phyloP scores from a whole-genome alignment of 108 stramenopile species.

The Schizochytrium sp. region DNA sequence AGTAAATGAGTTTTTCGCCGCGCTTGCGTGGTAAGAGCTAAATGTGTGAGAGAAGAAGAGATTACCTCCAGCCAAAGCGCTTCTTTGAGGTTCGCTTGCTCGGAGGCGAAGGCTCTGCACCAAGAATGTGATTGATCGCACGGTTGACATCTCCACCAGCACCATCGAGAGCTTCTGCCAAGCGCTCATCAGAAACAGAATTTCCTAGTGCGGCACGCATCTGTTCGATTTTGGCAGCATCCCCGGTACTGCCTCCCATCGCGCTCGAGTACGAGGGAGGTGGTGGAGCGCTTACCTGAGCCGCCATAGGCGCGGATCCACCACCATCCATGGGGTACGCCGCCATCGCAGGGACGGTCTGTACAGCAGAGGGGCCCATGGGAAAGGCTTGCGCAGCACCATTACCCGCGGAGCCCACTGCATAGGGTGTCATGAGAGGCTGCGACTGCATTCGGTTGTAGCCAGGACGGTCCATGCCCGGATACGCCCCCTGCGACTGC shows the following conservation, averaged over 20 bases:
- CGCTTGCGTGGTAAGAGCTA: too few species aligned
- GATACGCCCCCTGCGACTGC: not conserved
- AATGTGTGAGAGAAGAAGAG: too few species aligned
- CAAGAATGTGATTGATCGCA: not conserved
- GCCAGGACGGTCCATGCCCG: not conserved
- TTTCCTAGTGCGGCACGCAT: not conserved
- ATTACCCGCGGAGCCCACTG: not conserved
- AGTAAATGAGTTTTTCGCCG: too few species aligned
- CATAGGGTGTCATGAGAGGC: slow-evolving; percentile 2
- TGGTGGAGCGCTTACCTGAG: not conserved
- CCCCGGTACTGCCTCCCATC: not conserved
- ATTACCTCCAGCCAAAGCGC: not conserved
- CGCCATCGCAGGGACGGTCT: not conserved
- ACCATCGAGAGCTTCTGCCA: not conserved
- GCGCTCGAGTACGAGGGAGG: not conserved
- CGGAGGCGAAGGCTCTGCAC: not conserved
- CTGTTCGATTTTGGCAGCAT: not conserved
- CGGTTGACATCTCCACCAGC: not conserved
- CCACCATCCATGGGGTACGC: not conserved
- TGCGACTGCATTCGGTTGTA: not conserved
- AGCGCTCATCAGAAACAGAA: not conserved
- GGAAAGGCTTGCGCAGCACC: not conserved
- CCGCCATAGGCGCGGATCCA: not conserved
- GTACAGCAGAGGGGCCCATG: not conserved
- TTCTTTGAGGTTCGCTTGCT: not conserved